phyloP scores from a whole-genome alignment of 1,284 basidiomycete species.

The Dichomitus squalens region DNA sequence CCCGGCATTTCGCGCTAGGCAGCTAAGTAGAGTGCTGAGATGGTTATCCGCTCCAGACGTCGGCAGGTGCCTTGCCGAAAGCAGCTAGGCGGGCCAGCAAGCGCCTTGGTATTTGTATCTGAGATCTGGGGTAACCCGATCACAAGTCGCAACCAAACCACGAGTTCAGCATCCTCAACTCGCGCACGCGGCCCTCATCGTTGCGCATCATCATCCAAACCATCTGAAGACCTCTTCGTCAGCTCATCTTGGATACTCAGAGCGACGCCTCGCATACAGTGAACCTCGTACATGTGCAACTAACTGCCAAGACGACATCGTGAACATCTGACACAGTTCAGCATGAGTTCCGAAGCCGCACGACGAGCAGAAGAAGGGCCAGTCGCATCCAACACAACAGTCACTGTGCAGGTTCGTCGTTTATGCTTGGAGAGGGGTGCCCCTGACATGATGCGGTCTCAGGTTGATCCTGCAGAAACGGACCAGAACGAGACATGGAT shows the following conservation, averaged over 20 bases:
- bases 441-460: background rate
- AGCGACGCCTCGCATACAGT: background rate
- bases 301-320: background rate
- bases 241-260: background rate
- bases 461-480: conserved; percentile 4
- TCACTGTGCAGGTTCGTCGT: background rate
- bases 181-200: background rate
- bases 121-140: background rate
- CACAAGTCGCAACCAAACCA: background rate
- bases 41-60: background rate
- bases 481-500: conserved; percentile 47
- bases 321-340: background rate
- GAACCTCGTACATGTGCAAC: background rate
- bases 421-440: background rate
- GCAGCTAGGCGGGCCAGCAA: background rate
- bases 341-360: background rate
- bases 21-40: background rate
- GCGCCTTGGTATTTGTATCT: background rate
- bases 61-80: background rate
- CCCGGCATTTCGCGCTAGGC: background rate
- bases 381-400: background rate
- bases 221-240: no score
- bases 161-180: background rate
- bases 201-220: background rate
- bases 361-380: background rate